Evolutionary conservation across 768 basidiomycete species (phyloP), one percentile per base, ranked within the genome.

Genomic region (Agrocybe praecox): DNA sequence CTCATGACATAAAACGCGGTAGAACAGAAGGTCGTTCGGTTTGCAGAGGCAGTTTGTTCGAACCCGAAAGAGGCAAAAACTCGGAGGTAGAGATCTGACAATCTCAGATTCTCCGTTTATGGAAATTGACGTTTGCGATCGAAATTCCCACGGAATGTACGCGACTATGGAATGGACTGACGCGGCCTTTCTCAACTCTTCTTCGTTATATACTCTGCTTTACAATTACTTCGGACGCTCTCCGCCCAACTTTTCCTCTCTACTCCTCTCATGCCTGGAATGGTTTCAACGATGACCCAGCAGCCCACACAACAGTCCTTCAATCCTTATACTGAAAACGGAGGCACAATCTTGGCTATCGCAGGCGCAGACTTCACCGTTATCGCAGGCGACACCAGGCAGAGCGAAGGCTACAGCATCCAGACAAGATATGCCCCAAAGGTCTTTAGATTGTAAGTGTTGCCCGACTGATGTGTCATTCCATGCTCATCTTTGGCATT

Each of bases 381-480:
- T 69, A 91, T 98, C 66, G 96, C 97, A 6, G 93, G 95, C 50
- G 96, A 99, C 75, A 99, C 96, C 44, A 80, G 96, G 55, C 97
- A 98, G 77, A 94, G 89, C 62, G 92, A 96, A 70, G 96, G 96
- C n/a, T 98, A 92, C 75, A 91, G 79, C 69, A 99, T 99, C 72
- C 96, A 99, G 80, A 97, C 96, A 57, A 83, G 96, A 72, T 98
- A 97, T 72, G 94, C 94, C 8, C 89, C 94, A 43, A 96, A 98
- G 74, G 94, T 98, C 57, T 97, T 95, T 76, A 82, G 85, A 76
- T 74, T 99, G 93, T 97, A 66, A 75, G 93, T 68, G 3, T 49
- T 48, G 34, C 52, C 40, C 22, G 42, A 14, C 46, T 21, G 44
- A 26, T 21, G 7, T 24, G 40, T 46, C 45, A 63, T 40, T 46